Evolutionary conservation across 75 land plant species (phyloP).

Genomic region (Picea glauca): DNA sequence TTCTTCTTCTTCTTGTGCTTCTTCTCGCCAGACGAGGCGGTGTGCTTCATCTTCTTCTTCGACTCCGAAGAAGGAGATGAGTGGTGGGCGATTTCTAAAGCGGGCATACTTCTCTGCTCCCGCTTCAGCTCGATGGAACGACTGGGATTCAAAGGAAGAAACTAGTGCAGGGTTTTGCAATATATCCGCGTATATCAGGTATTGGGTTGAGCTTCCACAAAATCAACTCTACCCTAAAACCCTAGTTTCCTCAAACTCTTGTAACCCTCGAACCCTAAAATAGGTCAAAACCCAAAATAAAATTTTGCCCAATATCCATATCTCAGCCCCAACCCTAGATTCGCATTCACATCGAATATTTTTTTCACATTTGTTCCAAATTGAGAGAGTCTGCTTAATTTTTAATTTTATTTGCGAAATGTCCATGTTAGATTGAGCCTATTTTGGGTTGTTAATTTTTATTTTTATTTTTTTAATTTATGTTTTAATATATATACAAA

Average conservation of each 20-base stretch:
- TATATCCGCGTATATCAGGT: neutral
- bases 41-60: constrained; percentile 33
- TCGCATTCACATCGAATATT: neutral
- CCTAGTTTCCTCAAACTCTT: neutral
- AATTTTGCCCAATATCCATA: neutral
- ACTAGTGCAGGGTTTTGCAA: neutral
- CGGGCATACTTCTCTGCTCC: neutral
- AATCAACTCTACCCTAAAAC: neutral
- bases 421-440: no score
- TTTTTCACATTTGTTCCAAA: no score
- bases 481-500: no score
- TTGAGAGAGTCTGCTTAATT: no score
- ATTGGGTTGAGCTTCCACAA: neutral
- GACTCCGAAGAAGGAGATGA: constrained; percentile 17
- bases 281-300: neutral
- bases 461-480: no score
- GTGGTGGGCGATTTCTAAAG: neutral
- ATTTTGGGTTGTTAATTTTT: no score
- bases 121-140: no score
- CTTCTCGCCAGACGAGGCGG: constrained; percentile 17
- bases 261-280: constrained; percentile 7
- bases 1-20: constrained; percentile 23
- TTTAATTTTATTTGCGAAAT: no score
- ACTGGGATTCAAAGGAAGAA: no score
- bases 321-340: neutral